Base-by-base conservation (phyloP, 129 eudicot species). In the Sambucus nigra region DNA sequence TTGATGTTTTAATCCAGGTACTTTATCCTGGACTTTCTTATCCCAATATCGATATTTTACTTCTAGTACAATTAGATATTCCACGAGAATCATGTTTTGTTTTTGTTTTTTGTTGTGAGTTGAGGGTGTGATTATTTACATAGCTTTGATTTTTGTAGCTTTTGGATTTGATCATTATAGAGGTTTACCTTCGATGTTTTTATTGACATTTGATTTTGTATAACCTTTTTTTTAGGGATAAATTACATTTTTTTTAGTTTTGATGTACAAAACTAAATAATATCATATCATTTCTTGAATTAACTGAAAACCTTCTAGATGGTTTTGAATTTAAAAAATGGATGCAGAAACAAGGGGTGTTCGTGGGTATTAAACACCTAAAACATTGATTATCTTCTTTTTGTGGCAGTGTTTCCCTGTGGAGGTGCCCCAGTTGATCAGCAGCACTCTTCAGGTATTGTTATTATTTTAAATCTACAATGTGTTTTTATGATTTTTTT, bases 1-100 rank as follows among this genome's bases (percentile, higher is more conserved):
- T 89, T 60, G 97, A 89, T 60, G 74, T 81, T 55, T 69, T 84
- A 39, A 38, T 89, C 71, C 97, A 89, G 95, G 97, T 88, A 83
- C 27, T 24, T 60, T 49, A 26, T 20, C 26, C 18, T 23, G 61
- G 33, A 38, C 33, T 25, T 20, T 29, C 53, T n/a, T 15, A 32
- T 47, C n/a, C 15, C 27, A 24, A 27, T 33, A 22, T 54, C 39
- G 28, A 41, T 25, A 33, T 6, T 51, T 25, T 40, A n/a, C n/a
- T n/a, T n/a, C n/a, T n/a, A 11, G 45, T 21, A 55, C 46, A 17
- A 19, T 5, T 2, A 29, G 40, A 32, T 27, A 53, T 53, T 18
- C 2, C 10, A 29, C 7, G 5, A 25, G 22, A 49, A 32, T 4
- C 35, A 29, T 3, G 4, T 29, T 29, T 29, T 29, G 4, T n/a